Evolutionary conservation across 805 yeast species (phyloP), one percentile per base, ranked within the genome.

Genomic region (Candida sonorensis): DNA sequence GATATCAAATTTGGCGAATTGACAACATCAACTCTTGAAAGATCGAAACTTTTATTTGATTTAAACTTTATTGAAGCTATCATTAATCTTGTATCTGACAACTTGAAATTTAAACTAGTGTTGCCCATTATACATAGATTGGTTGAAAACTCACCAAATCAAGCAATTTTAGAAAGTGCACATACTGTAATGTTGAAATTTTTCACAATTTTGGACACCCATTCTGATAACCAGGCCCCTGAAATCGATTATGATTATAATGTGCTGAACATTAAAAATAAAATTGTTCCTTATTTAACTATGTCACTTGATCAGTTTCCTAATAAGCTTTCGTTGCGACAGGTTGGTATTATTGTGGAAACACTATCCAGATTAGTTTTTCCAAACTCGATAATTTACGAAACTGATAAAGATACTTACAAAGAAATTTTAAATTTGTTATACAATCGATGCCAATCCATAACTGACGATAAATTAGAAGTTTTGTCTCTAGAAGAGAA

Each of bases 221-320:
- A 36, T 26, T 26, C 32, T n/a, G 47, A n/a, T n/a, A n/a, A 45
- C 3, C 23, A 25, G 15, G 16, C 17, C 33, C 38, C 7, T 33
- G 36, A 14, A 37, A 59, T 24, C 32, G 51, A 23, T 29, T 46
- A 41, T 25, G 30, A 30, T 13, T 17, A 21, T 14, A 42, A 43
- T 30, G 26, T 38, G 35, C 7, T 12, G 4, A 35, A 32, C n/a
- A 33, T 47, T 8, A 38, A 39, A 26, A 20, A 28, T 16, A 37
- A 37, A 17, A 35, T 64, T 4, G 40, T 57, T 2, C 47, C 49
- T 7, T 80, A 80, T 44, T 50, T 75, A 7, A 60, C 60, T 4
- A 54, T 73, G 14, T 59, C 75, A 1, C 46, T 72, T 7, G 41
- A 53, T 2, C 81, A 80, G 38, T 81, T 77, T 45, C 90, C 90